Conservation (phyloP, 148 eudicot species). For the Suaeda aralocaspica region DNA sequence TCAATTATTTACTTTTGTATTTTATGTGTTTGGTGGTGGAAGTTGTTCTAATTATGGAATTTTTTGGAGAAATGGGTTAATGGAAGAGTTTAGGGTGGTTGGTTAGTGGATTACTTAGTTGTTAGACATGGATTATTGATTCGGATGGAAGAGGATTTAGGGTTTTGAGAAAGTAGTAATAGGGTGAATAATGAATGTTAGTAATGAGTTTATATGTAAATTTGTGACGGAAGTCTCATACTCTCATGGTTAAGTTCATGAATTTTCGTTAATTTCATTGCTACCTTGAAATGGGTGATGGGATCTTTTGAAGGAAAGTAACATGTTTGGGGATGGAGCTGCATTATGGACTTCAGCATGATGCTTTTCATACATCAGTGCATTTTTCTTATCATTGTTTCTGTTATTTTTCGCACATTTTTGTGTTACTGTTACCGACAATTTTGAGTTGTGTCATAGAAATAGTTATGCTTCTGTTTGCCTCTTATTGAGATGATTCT, state of each 20-base stretch:
- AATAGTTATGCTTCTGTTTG: neutral
- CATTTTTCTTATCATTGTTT: no score
- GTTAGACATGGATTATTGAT: neutral
- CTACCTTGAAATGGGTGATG: no score
- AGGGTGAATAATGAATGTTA: neutral
- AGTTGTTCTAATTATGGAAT: no score
- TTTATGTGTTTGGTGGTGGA: no score
- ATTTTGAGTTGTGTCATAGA: neutral
- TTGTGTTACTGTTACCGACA: neutral
- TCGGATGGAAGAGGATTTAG: constrained; percentile 7
- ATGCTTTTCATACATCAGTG: no score
- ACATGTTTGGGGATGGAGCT: no score
- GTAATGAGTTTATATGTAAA: neutral
- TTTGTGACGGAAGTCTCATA: neutral
- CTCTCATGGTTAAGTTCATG: no score
- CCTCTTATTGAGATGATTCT: neutral
- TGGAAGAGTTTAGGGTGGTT: neutral
- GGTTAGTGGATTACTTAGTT: neutral
- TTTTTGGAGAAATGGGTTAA: no score
- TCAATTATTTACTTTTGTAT: no score
- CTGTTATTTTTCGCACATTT: neutral
- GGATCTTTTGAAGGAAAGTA: no score
- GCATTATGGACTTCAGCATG: no score
- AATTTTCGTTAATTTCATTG: no score
- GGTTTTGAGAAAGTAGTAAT: constrained; percentile 7